Evolutionary conservation across 1,139 yeast species (phyloP).

Genomic region (Kurtzmaniella natalensis): DNA sequence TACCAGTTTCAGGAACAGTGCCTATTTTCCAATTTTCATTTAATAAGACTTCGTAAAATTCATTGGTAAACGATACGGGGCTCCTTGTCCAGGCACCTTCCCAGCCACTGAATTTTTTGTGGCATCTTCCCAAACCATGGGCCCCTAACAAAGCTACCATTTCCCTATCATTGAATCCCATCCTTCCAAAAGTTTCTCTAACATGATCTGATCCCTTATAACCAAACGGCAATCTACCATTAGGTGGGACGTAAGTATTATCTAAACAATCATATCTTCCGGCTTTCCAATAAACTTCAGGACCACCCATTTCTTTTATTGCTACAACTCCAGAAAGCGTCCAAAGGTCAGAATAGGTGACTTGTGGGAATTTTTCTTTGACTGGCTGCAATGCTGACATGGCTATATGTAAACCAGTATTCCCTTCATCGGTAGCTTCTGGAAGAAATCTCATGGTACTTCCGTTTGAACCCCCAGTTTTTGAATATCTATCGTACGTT

Average conservation of each 20-base stretch:
- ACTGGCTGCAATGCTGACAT: slow-evolving; percentile 53
- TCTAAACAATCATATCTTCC: slow-evolving; percentile 60
- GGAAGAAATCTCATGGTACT: slow-evolving; percentile 59
- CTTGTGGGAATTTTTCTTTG: slow-evolving; percentile 53
- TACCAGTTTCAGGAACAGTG: slow-evolving; percentile 37
- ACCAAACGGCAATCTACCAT: slow-evolving; percentile 61
- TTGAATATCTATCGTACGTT: slow-evolving; percentile 50
- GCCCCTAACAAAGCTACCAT: slow-evolving; percentile 63
- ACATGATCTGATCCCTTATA: slow-evolving; percentile 50
- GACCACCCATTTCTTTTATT: slow-evolving; percentile 59
- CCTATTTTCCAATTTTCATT: slow-evolving; percentile 29
- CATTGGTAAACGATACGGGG: slow-evolving; percentile 34
- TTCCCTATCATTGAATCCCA: slow-evolving; percentile 64
- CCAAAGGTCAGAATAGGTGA: slow-evolving; percentile 63
- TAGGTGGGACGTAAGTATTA: slow-evolving; percentile 50
- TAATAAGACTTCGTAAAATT: slow-evolving; percentile 28
- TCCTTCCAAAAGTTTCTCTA: slow-evolving; percentile 47
- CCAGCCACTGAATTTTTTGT: slow-evolving; percentile 45
- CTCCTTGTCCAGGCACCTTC: slow-evolving; percentile 39
- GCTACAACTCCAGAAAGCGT: slow-evolving; percentile 63
- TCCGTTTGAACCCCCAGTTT: slow-evolving; percentile 68
- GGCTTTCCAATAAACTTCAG: slow-evolving; percentile 52
- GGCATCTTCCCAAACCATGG: slow-evolving; percentile 64
- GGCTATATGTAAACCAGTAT: slow-evolving; percentile 57
- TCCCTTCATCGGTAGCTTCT: slow-evolving; percentile 48